Base-by-base conservation (phyloP, 257 asterid genomes). In the Nicotiana sylvestris region DNA sequence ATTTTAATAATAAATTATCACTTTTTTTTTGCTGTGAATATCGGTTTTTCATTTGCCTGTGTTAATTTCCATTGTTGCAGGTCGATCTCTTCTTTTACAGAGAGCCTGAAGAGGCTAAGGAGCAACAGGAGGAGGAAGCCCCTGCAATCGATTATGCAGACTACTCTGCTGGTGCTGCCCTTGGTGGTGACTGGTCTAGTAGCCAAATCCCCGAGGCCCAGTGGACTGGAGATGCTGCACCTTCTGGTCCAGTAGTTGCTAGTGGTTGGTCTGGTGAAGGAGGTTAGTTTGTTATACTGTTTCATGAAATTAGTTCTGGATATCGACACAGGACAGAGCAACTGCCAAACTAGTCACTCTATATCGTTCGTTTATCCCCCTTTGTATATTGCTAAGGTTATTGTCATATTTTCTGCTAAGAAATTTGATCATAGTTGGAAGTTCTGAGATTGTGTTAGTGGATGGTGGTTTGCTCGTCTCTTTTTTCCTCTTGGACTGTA, bases 31-130 rank as follows among this genome's bases (percentile, higher is more conserved):
- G 49, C 11, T 53, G 57, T 76, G 46, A 51, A 27, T 35, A 21
- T 53, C 18, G 12, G 39, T 65, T 25, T 76, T 61, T 49, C 32
- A 10, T 16, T 72, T 5, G 10, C 3, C 18, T 70, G 51, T 61
- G 66, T 46, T 76, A 29, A 53, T 16, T 33, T 77, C 49, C 77
- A 18, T 66, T 43, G 32, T 78, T 70, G 74, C 80, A 83, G 83
- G 83, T 66, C 2, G 86, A 83, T 83, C 80, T 83, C 43, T 83
- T 83, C 77, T 83, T 83, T 77, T 83, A 83, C 65, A 67, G 86
- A 66, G 86, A 77, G 80, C 86, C 86, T 25, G 83, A 83, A 70
- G 86, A 83, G 78, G 78, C 86, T 29, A 83, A 83, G 86, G 86
- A 83, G 76, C 82, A 25, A 11, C 9, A 77, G 43, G 86, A 83